Percentiles rank a stretch among this genome's conserved stretches.
phyloP scores from a whole-genome alignment of 2,329 filamentous ascomycete species.

The Botryosphaeria agaves region DNA sequence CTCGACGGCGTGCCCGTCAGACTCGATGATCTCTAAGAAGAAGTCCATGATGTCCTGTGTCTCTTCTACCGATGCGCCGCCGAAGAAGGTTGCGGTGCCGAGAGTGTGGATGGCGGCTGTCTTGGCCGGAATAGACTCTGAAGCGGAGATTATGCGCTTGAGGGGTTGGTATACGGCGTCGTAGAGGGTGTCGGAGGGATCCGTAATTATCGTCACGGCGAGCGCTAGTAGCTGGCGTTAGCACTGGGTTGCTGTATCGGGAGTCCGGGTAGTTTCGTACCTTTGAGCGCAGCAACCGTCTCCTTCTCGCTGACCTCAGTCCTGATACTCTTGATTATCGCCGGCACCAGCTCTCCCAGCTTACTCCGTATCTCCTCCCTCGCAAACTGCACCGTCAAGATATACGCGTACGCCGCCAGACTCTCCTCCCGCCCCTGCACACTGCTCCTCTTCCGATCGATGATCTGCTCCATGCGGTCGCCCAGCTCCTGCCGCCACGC shows the following conservation, averaged over 20 bases:
- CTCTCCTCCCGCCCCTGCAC: slow-evolving; percentile 50
- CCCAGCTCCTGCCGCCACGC: slow-evolving; percentile 45
- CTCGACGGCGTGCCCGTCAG: slow-evolving; percentile 56
- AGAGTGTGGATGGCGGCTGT: slow-evolving; percentile 57
- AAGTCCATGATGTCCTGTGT: slow-evolving; percentile 58
- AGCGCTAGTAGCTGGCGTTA: slow-evolving; percentile 31
- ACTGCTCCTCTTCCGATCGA: slow-evolving; percentile 64
- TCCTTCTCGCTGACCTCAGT: slow-evolving; percentile 52
- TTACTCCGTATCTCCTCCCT: slow-evolving; percentile 42
- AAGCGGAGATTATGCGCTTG: slow-evolving; percentile 47
- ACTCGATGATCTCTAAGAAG: slow-evolving; percentile 60
- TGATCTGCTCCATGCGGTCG: slow-evolving; percentile 52
- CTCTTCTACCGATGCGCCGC: slow-evolving; percentile 51
- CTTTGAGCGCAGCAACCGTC: slow-evolving; percentile 49
- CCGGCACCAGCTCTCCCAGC: slow-evolving; percentile 42
- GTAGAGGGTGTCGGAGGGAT: slow-evolving; percentile 47
- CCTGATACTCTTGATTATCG: slow-evolving; percentile 54
- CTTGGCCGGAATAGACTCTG: slow-evolving; percentile 46
- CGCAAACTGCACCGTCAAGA: slow-evolving; percentile 52
- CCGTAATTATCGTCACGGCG: slow-evolving; percentile 50
- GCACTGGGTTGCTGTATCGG: too few species aligned
- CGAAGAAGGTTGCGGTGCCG: slow-evolving; percentile 55
- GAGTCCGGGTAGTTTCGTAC: slow-evolving; percentile 13
- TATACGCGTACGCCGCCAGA: slow-evolving; percentile 42
- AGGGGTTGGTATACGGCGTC: slow-evolving; percentile 40